These are phyloP conservation scores for Garcia nutans DNA, from an alignment of 345 rosid species.

Conservation along the genomic window DNA sequence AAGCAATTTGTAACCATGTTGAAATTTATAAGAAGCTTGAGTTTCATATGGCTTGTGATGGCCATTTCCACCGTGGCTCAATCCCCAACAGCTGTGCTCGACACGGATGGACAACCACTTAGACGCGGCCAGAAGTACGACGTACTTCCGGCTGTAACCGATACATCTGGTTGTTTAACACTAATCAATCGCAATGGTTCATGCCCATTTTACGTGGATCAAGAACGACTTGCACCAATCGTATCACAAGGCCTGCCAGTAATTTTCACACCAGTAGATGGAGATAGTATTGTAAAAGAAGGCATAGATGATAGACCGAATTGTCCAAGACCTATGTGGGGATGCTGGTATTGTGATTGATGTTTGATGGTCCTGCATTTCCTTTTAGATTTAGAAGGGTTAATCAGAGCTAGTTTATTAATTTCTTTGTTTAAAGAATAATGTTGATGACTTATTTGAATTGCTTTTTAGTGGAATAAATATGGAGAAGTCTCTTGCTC, in stretches of 20 bases:
- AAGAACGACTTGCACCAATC: not conserved
- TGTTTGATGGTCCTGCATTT: constrained; percentile 10
- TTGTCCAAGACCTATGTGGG: constrained; percentile 8
- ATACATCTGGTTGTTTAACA: constrained; percentile 2
- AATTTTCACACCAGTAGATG: not conserved
- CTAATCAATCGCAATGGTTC: not conserved
- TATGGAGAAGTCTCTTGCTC: no score
- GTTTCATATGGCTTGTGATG: not conserved
- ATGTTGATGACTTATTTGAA: no score
- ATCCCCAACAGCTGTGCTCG: not conserved
- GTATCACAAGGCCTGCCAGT: not conserved
- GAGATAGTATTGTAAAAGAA: not conserved
- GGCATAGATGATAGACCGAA: not conserved
- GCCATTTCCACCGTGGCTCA: not conserved
- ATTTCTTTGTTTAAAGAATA: no score
- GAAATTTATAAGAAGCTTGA: not conserved
- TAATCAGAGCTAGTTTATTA: no score
- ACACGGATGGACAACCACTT: not conserved
- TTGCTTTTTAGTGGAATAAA: no score
- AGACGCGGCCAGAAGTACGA: not conserved
- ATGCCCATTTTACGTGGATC: not conserved
- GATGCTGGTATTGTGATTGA: constrained; percentile 8
- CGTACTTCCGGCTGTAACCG: constrained; percentile 3
- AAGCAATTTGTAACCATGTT: no score
- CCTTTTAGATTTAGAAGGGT: constrained; percentile 12